Conservation (phyloP, 768 basidiomycete genomes). For the Mycena leptocephala region DNA sequence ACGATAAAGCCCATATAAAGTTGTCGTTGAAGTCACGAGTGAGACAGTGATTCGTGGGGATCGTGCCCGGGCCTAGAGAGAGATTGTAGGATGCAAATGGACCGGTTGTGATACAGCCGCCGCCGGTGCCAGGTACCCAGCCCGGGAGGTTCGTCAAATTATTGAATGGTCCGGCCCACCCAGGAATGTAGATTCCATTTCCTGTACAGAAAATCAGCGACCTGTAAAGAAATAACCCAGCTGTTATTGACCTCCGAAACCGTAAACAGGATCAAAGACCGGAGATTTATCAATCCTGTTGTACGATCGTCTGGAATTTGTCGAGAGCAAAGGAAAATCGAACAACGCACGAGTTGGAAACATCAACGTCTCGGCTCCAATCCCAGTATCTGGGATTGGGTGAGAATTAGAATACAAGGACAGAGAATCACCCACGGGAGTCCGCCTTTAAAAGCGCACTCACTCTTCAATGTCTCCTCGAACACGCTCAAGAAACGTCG, state of each 20-base stretch:
- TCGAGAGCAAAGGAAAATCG: background rate
- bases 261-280: slow-evolving; percentile 33
- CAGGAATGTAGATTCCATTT: slow-evolving; percentile 47
- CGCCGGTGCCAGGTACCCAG: slow-evolving; percentile 21
- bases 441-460: slow-evolving; percentile 46
- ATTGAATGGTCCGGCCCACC: slow-evolving; percentile 32
- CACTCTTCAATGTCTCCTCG: slow-evolving; percentile 41
- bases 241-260: slow-evolving; percentile 34
- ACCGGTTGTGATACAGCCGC: slow-evolving; percentile 48
- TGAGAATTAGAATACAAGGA: background rate
- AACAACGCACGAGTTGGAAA: slow-evolving; percentile 14
- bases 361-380: slow-evolving; percentile 37
- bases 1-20: slow-evolving; percentile 36
- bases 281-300: slow-evolving; percentile 34
- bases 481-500: slow-evolving; percentile 44
- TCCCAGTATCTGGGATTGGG: slow-evolving; percentile 33
- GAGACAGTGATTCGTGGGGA: slow-evolving; percentile 50
- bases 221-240: background rate
- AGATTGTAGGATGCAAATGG: slow-evolving; percentile 53
- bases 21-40: slow-evolving; percentile 48
- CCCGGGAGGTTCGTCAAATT: slow-evolving; percentile 22
- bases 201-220: slow-evolving; percentile 43
- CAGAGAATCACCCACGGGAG: slow-evolving; percentile 34
- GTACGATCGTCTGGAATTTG: background rate
- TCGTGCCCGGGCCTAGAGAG: slow-evolving; percentile 52